phyloP scores from a whole-genome alignment of 768 basidiomycete genomes.

The Lentinula sp. region DNA sequence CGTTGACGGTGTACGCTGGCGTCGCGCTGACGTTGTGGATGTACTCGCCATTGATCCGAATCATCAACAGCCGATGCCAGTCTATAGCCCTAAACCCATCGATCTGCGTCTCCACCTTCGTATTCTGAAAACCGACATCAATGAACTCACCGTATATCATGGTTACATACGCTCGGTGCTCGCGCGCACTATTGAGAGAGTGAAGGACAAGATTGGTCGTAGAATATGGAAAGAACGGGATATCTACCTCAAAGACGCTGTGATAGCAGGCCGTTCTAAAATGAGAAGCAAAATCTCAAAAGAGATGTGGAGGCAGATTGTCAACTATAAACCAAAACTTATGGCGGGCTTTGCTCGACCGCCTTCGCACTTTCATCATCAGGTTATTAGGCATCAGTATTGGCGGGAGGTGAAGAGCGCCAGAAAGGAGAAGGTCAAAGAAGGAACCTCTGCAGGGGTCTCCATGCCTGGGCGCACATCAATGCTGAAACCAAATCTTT shows the following conservation, averaged over 20 bases:
- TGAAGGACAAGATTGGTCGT: constrained; percentile 77
- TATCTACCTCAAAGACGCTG: constrained; percentile 35
- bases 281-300: not conserved
- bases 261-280: not conserved
- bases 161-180: constrained; percentile 33
- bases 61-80: constrained; percentile 4
- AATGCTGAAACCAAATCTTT: not conserved
- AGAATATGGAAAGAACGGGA: constrained; percentile 61
- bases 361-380: not conserved
- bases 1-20: not conserved
- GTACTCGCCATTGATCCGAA: constrained; percentile 20
- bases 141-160: constrained; percentile 40
- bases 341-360: not conserved
- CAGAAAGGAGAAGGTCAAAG: not conserved
- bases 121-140: constrained; percentile 49
- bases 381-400: not conserved
- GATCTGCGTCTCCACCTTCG: constrained; percentile 49
- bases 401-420: not conserved
- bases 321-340: not conserved
- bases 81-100: constrained; percentile 32
- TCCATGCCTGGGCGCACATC: not conserved
- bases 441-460: not conserved
- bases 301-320: constrained; percentile 1
- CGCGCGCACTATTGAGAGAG: constrained; percentile 48
- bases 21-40: not conserved